Evolutionary conservation across 2,329 filamentous ascomycete genomes (phyloP), one percentile per base, ranked within the genome.

Genomic region (Botrytis deweyae): DNA sequence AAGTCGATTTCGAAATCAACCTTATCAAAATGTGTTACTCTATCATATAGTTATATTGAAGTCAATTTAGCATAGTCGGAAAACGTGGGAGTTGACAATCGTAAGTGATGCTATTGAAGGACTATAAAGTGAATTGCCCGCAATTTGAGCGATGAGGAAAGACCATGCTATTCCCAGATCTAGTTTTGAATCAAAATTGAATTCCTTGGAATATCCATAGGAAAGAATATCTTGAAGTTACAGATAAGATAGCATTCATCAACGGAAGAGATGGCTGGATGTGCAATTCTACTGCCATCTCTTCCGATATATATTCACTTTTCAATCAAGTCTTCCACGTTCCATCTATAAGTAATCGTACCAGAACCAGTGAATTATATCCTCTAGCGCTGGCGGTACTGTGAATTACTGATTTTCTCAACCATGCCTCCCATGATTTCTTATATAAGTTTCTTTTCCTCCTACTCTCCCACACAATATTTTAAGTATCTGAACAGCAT

Each of bases 1-100:
- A 25, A 29, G 36, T 10, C 25, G 9, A 18, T 9, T 25, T n/a
- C 3, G 18, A 63, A 38, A 18, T 29, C 36, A 29, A 12, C 8
- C 1, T 1, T 42, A 10, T 25, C 36, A 22, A 2, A 12, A 40
- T 18, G 7, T n/a, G 25, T 7, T 14, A n/a, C 38, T 8, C 22
- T 4, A 1, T 4, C 6, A n/a, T 4, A 62, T 14, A 3, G 8
- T 12, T 7, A 25, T 18, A 22, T 40, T 5, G 10, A 61, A 40
- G 22, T 36, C 7, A 29, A 63, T 38, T 3, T 5, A 42, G 25
- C 7, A 25, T 10, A 29, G 4, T 42, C 9, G 18, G 5, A n/a
- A 0, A 25, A 63, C 9, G 6, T n/a, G 14, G 7, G 12, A 42
- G 38, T 5, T n/a, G 16, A 2, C 0, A 5, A 29, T 42, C 25